Evolutionary conservation across 1,139 yeast genomes (phyloP).

Genomic region (Taphrina wiesneri): DNA sequence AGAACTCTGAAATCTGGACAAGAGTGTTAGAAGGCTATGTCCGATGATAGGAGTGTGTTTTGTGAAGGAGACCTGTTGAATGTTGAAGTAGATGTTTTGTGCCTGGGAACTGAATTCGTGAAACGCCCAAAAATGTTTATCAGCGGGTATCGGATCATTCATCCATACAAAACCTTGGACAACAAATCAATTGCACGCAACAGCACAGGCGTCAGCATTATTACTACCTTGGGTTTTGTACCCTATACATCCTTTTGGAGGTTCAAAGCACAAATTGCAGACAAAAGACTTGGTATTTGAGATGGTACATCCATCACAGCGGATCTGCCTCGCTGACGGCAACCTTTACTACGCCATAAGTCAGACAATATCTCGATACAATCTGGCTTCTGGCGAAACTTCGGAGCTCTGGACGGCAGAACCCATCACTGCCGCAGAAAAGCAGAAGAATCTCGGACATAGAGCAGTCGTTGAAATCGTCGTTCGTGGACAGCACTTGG

Average conservation of each 20-base stretch:
- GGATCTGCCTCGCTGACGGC: slow-evolving; percentile 17
- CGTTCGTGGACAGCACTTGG: slow-evolving; percentile 4
- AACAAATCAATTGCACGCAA: too few species aligned
- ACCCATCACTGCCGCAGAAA: slow-evolving; percentile 3
- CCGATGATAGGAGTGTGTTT: too few species aligned
- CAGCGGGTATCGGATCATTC: not conserved
- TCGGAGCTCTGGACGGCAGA: slow-evolving; percentile 15
- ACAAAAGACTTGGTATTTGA: too few species aligned
- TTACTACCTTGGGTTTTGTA: too few species aligned
- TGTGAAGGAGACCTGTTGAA: not conserved
- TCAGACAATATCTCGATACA: slow-evolving; percentile 4
- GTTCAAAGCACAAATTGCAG: too few species aligned
- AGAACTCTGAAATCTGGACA: not conserved
- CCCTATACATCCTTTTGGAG: too few species aligned
- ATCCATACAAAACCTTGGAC: too few species aligned
- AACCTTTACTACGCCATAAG: slow-evolving; percentile 23
- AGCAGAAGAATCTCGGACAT: slow-evolving; percentile 10
- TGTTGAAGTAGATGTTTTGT: not conserved
- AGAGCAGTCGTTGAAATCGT: slow-evolving; percentile 22
- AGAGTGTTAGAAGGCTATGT: not conserved
- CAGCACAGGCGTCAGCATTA: too few species aligned
- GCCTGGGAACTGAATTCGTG: not conserved
- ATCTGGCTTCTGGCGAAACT: not conserved
- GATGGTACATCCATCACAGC: slow-evolving; percentile 24
- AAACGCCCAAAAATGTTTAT: not conserved